Evolutionary conservation across 1,284 basidiomycete genomes (phyloP).

Genomic region (Trametes hirsuta): DNA sequence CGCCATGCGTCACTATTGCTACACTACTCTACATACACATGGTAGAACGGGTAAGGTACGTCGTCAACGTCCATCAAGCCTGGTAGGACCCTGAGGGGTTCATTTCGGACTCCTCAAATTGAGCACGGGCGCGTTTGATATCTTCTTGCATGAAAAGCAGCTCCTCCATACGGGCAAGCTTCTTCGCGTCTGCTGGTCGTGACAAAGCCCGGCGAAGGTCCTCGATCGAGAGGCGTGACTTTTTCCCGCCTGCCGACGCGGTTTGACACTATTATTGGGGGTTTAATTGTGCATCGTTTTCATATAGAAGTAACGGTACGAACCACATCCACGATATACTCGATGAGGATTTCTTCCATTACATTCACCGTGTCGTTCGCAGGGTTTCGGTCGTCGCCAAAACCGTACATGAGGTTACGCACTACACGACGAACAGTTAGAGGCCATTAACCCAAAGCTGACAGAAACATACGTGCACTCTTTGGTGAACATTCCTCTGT

Average conservation of each 20-base stretch:
- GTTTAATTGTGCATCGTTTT: neutral
- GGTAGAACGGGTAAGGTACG: neutral
- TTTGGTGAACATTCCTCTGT: slow-evolving; percentile 76
- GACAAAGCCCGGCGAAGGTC: slow-evolving; percentile 79
- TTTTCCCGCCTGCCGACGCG: slow-evolving; percentile 68
- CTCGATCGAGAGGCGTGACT: slow-evolving; percentile 77
- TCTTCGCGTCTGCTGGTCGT: slow-evolving; percentile 80
- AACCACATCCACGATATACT: slow-evolving; percentile 89
- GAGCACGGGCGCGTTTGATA: slow-evolving; percentile 84
- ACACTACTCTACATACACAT: slow-evolving; percentile 18
- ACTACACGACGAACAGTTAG: slow-evolving; percentile 49
- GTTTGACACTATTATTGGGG: slow-evolving; percentile 63
- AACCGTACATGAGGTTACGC: slow-evolving; percentile 92
- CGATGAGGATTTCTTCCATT: slow-evolving; percentile 93
- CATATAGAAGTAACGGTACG: slow-evolving; percentile 35
- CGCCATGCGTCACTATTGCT: neutral
- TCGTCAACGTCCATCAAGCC: slow-evolving; percentile 14
- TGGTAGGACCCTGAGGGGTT: slow-evolving; percentile 51
- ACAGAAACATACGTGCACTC: slow-evolving; percentile 57
- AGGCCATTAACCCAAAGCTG: neutral
- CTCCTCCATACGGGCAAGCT: slow-evolving; percentile 88
- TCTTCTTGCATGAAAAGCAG: slow-evolving; percentile 90
- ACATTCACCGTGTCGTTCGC: slow-evolving; percentile 87
- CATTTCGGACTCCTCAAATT: slow-evolving; percentile 73
- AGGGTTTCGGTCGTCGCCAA: slow-evolving; percentile 89